A percentile compares a stretch with the other conserved stretches of the same genome.
Evolutionary conservation across 192 early-diverging fungal species (phyloP).

Genomic region (Backusella circina): DNA sequence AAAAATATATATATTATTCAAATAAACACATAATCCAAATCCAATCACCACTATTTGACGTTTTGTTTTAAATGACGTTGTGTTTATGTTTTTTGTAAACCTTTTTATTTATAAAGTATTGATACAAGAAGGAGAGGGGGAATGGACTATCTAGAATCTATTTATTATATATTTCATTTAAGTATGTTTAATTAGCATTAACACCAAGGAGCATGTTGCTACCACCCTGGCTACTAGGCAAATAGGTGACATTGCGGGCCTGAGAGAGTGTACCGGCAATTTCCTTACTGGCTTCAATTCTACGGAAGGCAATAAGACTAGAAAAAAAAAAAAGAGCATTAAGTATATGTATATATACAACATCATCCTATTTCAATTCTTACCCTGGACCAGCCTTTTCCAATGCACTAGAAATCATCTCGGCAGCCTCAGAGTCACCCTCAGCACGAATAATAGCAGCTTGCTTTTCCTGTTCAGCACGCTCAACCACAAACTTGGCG

Average conservation of each 20-base stretch:
- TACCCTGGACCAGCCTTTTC: slow-evolving; percentile 87
- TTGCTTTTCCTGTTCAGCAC: slow-evolving; percentile 96
- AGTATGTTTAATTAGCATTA: slow-evolving; percentile 11
- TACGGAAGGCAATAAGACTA: slow-evolving; percentile 84
- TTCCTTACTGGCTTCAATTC: slow-evolving; percentile 96
- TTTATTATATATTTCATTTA: neutral
- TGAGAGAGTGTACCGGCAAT: slow-evolving; percentile 86
- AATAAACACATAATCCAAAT: neutral
- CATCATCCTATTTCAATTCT: neutral
- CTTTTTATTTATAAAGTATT: neutral
- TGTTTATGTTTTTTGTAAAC: neutral
- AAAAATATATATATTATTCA: neutral
- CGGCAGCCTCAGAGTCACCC: slow-evolving; percentile 94
- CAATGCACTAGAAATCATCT: slow-evolving; percentile 85
- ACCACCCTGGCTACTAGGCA: slow-evolving; percentile 66
- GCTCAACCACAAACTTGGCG: slow-evolving; percentile 95
- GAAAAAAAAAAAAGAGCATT: neutral
- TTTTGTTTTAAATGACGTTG: neutral
- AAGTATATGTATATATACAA: neutral
- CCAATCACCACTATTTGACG: neutral
- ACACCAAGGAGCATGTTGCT: slow-evolving; percentile 79
- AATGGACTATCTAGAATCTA: neutral
- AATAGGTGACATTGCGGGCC: slow-evolving; percentile 86
- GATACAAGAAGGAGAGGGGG: neutral
- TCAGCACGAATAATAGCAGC: slow-evolving; percentile 97